These are phyloP conservation scores for Mycena kentingensis DNA, from an alignment of 768 basidiomycete genomes.

Conservation along the genomic window DNA sequence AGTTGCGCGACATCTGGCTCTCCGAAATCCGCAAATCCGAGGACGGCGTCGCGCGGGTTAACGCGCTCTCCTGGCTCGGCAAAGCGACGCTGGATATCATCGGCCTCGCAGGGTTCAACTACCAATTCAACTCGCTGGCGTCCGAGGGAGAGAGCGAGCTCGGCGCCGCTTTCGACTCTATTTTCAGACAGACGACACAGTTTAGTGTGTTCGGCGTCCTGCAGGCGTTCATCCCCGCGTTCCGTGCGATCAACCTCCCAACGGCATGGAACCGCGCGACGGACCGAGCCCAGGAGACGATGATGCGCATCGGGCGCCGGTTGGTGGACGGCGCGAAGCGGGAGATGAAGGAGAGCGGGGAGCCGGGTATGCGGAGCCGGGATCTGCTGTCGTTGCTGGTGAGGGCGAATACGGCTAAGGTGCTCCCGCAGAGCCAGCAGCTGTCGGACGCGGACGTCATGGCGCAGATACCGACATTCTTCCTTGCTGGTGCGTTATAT, in stretches of 20 bases:
- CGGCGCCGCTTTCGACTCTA: conserved; percentile 44
- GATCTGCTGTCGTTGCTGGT: conserved; percentile 65
- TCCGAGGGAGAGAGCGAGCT: conserved; percentile 40
- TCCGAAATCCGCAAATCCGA: conserved; percentile 24
- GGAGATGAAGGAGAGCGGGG: conserved; percentile 31
- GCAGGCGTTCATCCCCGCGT: conserved; percentile 31
- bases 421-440: conserved; percentile 54
- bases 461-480: conserved; percentile 59
- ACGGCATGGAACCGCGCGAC: too few relatives aligned
- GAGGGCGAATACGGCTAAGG: conserved; percentile 64
- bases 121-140: conserved; percentile 21
- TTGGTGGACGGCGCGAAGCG: conserved; percentile 54
- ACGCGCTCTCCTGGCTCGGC: conserved; percentile 53
- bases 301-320: conserved; percentile 51
- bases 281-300: conserved; percentile 39
- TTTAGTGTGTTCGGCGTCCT: conserved; percentile 31
- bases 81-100: conserved; percentile 62
- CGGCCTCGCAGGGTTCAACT: conserved; percentile 43
- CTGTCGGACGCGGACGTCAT: conserved; percentile 67
- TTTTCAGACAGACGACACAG: conserved; percentile 40
- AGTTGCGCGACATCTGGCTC: conserved; percentile 40
- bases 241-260: conserved; percentile 37
- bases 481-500: conserved; percentile 65
- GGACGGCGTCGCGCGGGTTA: conserved; percentile 31
- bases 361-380: conserved; percentile 36